These are phyloP conservation scores for Eutypella sp. DNA, from an alignment of 2,329 filamentous ascomycete species.

Conservation along the genomic window DNA sequence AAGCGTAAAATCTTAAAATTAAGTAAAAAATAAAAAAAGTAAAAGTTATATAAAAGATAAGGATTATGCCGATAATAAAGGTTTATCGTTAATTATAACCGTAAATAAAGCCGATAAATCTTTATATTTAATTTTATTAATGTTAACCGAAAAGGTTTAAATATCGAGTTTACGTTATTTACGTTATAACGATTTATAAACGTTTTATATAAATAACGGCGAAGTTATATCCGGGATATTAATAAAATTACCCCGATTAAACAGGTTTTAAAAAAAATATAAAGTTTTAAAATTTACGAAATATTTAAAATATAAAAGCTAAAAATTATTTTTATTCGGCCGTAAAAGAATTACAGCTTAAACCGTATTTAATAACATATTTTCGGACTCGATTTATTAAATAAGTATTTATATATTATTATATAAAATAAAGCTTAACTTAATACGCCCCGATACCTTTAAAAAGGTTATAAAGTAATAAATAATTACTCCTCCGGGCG, in stretches of 20 bases:
- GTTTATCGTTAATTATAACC: not conserved
- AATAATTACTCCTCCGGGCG: too few relatives aligned
- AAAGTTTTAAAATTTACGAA: too few relatives aligned
- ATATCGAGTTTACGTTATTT: not conserved
- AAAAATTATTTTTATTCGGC: too few relatives aligned
- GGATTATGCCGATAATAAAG: not conserved
- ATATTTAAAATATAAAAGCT: too few relatives aligned
- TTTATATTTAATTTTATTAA: not conserved
- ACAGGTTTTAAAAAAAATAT: too few relatives aligned
- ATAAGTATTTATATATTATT: too few relatives aligned
- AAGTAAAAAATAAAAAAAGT: constrained; percentile 20
- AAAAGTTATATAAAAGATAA: constrained; percentile 8
- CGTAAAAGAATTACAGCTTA: too few relatives aligned
- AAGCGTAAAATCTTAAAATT: constrained; percentile 16
- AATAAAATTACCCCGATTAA: not conserved
- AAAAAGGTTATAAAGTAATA: too few relatives aligned
- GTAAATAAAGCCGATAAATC: not conserved
- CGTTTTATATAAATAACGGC: not conserved
- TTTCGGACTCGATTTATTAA: too few relatives aligned
- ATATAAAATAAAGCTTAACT: too few relatives aligned
- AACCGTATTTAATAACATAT: too few relatives aligned
- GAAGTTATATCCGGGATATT: not conserved
- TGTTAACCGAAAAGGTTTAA: not conserved
- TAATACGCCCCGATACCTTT: too few relatives aligned
- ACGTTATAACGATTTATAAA: not conserved